Base-by-base conservation (phyloP, 176 grass and related monocot species). In the Avena sativa region DNA sequence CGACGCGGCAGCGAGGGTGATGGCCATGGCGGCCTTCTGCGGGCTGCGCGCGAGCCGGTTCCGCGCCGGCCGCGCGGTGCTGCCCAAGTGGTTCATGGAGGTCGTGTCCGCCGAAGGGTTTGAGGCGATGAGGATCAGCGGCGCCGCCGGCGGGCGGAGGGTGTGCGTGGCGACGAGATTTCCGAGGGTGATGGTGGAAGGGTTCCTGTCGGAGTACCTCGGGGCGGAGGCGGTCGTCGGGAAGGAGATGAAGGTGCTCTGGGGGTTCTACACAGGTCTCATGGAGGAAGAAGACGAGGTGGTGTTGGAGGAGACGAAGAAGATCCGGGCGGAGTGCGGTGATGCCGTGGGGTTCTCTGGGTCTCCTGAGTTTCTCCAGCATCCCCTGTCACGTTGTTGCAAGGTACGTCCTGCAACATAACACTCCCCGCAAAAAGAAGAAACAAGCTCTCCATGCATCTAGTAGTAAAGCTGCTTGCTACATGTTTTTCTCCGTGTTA, bases 1-100 rank as follows among this genome's bases (percentile, higher is more conserved):
- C 63, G 63, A 66, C 26, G 26, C 23, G 13, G 92, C 79, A 0
- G 3, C 85, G 0, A 59, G 13, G 57, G 3, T 81, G 9, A 94
- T 92, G 92, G 80, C 85, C 28, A 50, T 80, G 57, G 87, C 79
- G 23, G 21, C 73, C 36, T 97, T 97, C 68, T 89, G 57, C 63
- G 90, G 95, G 5, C 56, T 92, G 8, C 89, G 77, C 4, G 82
- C 80, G 4, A 9, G 21, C 16, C 46, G 74, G 3, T 90, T 91
- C 47, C 83, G 59, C 23, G 90, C 78, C 0, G 95, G 95, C 15
- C 76, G 53, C 3, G 90, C 90, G 6, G 79, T 94, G n/a, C 85
- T 94, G 73, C 95, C 95, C 64, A 94, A 92, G 87, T 94, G 91
- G 86, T 62, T 97, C 73, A 25, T 92, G 75, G 88, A 92, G 72